Evolutionary conservation across 2,329 filamentous ascomycete species (phyloP), one percentile per base, ranked within the genome.

Genomic region (Falciphora oryzae): DNA sequence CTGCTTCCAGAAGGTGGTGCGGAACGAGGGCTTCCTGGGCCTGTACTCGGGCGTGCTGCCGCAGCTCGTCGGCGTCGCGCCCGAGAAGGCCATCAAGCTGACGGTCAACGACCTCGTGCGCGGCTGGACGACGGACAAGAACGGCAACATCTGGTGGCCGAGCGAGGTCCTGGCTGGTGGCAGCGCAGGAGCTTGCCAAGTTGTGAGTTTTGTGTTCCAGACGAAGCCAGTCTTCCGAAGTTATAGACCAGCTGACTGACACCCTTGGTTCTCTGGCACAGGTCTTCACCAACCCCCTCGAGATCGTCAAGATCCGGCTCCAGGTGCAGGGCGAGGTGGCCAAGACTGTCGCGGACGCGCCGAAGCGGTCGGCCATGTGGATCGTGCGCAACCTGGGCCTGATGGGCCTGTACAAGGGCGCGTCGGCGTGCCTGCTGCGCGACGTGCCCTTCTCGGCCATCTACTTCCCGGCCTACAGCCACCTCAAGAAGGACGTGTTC

Each of bases 371-470:
- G 14, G 95, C 95, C 65, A 91, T 98, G 82, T 99, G 95, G 95
- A 98, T 99, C 71, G 90, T 98, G 67, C 89, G 89, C 75, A 97
- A 99, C 78, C 82, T 99, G 67, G 95, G 95, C 83, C 86, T 99
- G 61, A 83, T 96, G 62, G 95, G 95, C 65, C 83, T 99, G 70
- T 99, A 99, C 85, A 98, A 97, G 84, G 95, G 95, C 67, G 95
- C 94, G 27, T 92, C 89, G 59, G 95, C 95, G 27, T 99, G 95
- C 79, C 82, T 99, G 72, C 85, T 98, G 68, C 93, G 95, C 70
- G 95, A 99, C 77, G 92, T 98, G 57, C 95, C 95, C 59, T 99
- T 99, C 82, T 98, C 94, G 27, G 93, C 92, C 72, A 99, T 99
- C 74, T 99, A 99, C 82, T 99, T 99, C 87, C 94, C 95, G 2